A percentile compares a stretch with the other conserved stretches of the same genome.
These are phyloP conservation scores for Solanum microdontum DNA, from an alignment of 257 asterid genomes.

Conservation along the genomic window DNA sequence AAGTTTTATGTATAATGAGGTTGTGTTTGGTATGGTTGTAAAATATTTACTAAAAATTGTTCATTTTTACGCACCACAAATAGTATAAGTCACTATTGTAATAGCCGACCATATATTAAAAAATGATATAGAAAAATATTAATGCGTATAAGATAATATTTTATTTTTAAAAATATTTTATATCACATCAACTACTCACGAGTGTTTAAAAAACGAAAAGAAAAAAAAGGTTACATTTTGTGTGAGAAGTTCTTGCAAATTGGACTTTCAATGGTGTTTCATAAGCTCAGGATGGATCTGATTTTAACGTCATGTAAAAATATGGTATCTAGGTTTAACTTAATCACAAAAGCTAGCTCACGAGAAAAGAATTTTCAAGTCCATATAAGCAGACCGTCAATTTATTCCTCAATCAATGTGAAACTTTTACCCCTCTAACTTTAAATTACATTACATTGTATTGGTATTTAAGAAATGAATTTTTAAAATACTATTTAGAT, in stretches of 20 bases:
- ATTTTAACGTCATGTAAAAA: too few species aligned
- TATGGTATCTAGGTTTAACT: too few species aligned
- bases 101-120: not conserved
- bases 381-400: rapidly evolving
- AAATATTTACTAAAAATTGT: not conserved
- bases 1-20: not conserved
- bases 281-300: not conserved
- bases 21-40: not conserved
- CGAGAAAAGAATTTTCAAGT: rapidly evolving
- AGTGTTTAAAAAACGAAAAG: not conserved
- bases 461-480: not conserved
- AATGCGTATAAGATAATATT: not conserved
- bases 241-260: not conserved
- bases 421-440: not conserved
- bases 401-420: rapidly evolving
- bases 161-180: not conserved
- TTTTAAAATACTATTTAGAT: not conserved
- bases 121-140: not conserved
- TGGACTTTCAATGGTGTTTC: not conserved
- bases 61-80: not conserved
- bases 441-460: not conserved
- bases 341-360: not conserved
- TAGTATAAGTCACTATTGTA: not conserved
- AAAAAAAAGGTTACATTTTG: not conserved
- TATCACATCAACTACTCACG: not conserved